Base-by-base conservation (phyloP, 306 rosid species). In the Trifolium fragiferum region DNA sequence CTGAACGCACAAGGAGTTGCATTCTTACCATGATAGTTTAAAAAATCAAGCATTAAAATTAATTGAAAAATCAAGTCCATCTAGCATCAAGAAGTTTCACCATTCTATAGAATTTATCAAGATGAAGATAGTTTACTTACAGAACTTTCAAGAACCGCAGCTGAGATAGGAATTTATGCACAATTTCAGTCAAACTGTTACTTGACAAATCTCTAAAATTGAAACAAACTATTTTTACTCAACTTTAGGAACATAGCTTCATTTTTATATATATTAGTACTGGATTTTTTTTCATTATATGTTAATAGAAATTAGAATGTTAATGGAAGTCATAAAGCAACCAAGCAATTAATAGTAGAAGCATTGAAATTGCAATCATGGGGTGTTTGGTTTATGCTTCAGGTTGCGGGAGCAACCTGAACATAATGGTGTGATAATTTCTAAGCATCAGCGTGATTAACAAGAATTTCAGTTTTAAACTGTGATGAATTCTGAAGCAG, bases 171-270 rank as follows among this genome's bases (percentile, higher is more conserved):
- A 67, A 80, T 13, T 57, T 30, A 49, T 79, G 87, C 18, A 83
- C 74, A 10, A 23, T 59, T 23, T 84, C 84, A 18, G 55, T 66
- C 51, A 83, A 76, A 13, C 8, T 66, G 49, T 83, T 83, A 66
- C 79, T 79, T 32, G 87, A 83, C 68, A 83, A 23, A 72, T 83
- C 82, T 79, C 84, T 83, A 23, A 43, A 66, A 60, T 43, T 5
- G 19, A 15, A 54, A 60, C 7, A 64, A 18, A 49, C 10, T 11
- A 20, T 46, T 25, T 50, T 51, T n/a, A 66, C 79, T 79, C 46
- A 18, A 68, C 16, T 8, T 46, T 47, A 58, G 27, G 30, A 59
- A 14, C 21, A n/a, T n/a, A n/a, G n/a, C n/a, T n/a, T n/a, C n/a
- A n/a, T n/a, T n/a, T n/a, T n/a, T n/a, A n/a, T n/a, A n/a, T n/a